phyloP scores from a whole-genome alignment of 495 filamentous ascomycete species.

The Podospora tetraspora region DNA sequence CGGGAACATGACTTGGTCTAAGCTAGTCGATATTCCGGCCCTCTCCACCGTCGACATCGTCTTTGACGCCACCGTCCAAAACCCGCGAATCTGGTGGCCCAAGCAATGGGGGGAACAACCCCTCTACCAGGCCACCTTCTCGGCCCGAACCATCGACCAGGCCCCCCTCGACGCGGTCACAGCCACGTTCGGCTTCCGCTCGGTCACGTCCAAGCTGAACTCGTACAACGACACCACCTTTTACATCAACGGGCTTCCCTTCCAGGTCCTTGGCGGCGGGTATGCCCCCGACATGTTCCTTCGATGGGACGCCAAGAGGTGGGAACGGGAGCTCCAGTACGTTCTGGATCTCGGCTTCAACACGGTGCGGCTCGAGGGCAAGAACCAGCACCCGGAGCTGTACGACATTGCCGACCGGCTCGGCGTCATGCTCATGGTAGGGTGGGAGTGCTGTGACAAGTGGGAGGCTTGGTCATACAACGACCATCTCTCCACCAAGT shows the following conservation, averaged over 20 bases:
- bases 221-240: slow-evolving; percentile 51
- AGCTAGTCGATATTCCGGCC: slow-evolving; percentile 36
- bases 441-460: slow-evolving; percentile 67
- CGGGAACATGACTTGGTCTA: slow-evolving; percentile 20
- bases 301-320: slow-evolving; percentile 45
- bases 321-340: slow-evolving; percentile 45
- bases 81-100: slow-evolving; percentile 47
- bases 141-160: slow-evolving; percentile 31
- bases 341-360: slow-evolving; percentile 57
- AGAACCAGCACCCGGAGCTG: slow-evolving; percentile 57
- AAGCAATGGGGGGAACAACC: slow-evolving; percentile 47
- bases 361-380: slow-evolving; percentile 59
- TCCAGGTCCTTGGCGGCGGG: slow-evolving; percentile 56
- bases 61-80: slow-evolving; percentile 31
- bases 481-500: slow-evolving; percentile 40
- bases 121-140: slow-evolving; percentile 36
- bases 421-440: slow-evolving; percentile 57
- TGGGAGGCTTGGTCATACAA: slow-evolving; percentile 65
- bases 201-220: slow-evolving; percentile 48
- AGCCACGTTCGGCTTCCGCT: slow-evolving; percentile 50
- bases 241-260: slow-evolving; percentile 50
- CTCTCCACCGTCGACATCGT: slow-evolving; percentile 35
- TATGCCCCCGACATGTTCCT: slow-evolving; percentile 60
- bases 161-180: slow-evolving; percentile 41
- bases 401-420: slow-evolving; percentile 54